These are phyloP conservation scores for Microglena sp. DNA, from an alignment of 139 green algal genomes.

Conservation along the genomic window DNA sequence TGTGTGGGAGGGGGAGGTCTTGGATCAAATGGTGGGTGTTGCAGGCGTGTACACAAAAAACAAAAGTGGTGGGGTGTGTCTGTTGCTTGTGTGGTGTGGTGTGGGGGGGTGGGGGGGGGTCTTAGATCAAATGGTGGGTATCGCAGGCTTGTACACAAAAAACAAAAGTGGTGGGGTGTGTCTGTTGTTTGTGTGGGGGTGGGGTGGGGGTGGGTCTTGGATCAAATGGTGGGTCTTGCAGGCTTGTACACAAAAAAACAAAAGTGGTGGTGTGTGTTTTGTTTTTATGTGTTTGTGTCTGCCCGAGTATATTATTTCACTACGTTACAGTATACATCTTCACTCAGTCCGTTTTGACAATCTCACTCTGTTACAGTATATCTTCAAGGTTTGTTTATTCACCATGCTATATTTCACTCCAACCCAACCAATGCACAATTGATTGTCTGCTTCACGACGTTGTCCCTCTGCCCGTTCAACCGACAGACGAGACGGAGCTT, in stretches of 20 bases:
- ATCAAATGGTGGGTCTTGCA: constrained; percentile 3
- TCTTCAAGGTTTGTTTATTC: no score
- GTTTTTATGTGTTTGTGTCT: not conserved
- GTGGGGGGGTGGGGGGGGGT: not conserved
- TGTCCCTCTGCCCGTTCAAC: no score
- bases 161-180: not conserved
- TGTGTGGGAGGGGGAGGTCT: not conserved
- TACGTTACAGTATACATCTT: no score
- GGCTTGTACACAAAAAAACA: not conserved
- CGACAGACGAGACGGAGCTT: no score
- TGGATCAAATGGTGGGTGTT: constrained; percentile 2
- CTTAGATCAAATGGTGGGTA: constrained; percentile 1
- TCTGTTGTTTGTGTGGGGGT: not conserved
- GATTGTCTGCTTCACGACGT: no score
- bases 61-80: not conserved
- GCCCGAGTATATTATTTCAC: no score
- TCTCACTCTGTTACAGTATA: no score
- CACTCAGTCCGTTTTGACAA: no score
- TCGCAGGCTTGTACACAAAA: not conserved
- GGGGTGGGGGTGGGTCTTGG: not conserved
- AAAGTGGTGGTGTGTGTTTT: not conserved
- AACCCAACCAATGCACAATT: no score
- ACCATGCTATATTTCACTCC: no score
- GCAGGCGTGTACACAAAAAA: not conserved
- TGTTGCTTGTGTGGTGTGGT: not conserved